Conservation (phyloP, 202 grass and related monocot species). For the Zizania palustris region DNA sequence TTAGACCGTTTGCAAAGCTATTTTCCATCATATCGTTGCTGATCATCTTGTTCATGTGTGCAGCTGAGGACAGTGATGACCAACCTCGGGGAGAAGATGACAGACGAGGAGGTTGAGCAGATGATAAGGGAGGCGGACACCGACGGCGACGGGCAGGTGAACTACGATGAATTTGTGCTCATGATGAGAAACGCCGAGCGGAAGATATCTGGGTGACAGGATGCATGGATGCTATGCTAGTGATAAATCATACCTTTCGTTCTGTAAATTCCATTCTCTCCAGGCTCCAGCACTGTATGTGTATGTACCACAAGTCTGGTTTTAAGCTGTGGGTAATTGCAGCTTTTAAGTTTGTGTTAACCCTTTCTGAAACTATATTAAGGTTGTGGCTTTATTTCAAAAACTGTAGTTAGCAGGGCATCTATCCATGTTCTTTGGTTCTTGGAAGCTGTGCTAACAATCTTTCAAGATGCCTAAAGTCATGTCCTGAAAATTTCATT, state of each 20-base stretch:
- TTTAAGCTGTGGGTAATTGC: background rate
- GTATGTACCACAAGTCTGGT: background rate
- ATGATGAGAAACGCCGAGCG: conserved; percentile 64
- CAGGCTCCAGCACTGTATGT: conserved; percentile 12
- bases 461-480: background rate
- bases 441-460: background rate
- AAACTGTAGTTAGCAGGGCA: background rate
- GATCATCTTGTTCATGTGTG: conserved; percentile 11
- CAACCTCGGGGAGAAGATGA: conserved; percentile 80
- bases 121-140: conserved; percentile 79
- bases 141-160: conserved; percentile 77
- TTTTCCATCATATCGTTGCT: conserved; percentile 14
- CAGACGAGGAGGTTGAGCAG: conserved; percentile 67
- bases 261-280: conserved; percentile 32
- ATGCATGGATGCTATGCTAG: no score
- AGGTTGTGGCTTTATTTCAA: conserved; percentile 26
- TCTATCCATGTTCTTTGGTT: background rate
- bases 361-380: background rate
- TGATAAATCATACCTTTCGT: no score
- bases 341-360: background rate
- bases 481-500: no score
- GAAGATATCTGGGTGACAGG: conserved; percentile 51
- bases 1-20: no score
- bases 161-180: conserved; percentile 71
- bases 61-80: conserved; percentile 79